phyloP scores from a whole-genome alignment of 2,329 filamentous ascomycete species.

The Colletotrichum viniferum region DNA sequence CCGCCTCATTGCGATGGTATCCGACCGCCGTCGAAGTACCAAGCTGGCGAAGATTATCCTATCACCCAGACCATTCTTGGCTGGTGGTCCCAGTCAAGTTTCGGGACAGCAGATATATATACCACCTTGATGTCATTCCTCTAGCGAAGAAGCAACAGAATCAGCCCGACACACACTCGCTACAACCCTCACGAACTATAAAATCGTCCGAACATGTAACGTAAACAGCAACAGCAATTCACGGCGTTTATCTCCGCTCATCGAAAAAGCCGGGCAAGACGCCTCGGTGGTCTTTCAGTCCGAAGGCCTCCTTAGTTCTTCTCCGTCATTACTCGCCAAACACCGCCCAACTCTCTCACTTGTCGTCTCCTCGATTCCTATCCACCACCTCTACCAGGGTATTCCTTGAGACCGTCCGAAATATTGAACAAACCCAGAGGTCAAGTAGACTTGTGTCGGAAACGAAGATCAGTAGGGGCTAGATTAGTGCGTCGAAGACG shows the following conservation, averaged over 20 bases:
- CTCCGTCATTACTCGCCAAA: background rate
- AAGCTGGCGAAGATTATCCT: too few relatives aligned
- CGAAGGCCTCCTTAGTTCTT: background rate
- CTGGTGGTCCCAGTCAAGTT: background rate
- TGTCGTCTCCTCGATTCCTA: background rate
- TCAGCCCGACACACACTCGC: background rate
- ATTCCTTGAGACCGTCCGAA: fast-evolving
- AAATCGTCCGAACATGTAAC: fast-evolving
- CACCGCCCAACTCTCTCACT: background rate
- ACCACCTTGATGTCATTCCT: background rate
- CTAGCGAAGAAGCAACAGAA: background rate
- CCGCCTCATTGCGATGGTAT: too few relatives aligned
- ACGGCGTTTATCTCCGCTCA: background rate
- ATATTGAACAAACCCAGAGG: background rate
- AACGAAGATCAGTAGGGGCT: background rate
- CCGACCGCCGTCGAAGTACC: too few relatives aligned
- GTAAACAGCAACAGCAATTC: background rate
- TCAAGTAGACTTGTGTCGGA: background rate
- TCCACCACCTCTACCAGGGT: background rate
- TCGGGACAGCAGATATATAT: background rate
- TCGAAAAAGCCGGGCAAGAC: background rate
- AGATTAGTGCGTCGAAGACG: background rate
- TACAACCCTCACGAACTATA: background rate
- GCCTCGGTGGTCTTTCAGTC: background rate
- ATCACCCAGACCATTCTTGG: too few relatives aligned